Evolutionary conservation across 108 stramenopile genomes (phyloP), one percentile per base, ranked within the genome.

Genomic region (Cyclotella baltica): DNA sequence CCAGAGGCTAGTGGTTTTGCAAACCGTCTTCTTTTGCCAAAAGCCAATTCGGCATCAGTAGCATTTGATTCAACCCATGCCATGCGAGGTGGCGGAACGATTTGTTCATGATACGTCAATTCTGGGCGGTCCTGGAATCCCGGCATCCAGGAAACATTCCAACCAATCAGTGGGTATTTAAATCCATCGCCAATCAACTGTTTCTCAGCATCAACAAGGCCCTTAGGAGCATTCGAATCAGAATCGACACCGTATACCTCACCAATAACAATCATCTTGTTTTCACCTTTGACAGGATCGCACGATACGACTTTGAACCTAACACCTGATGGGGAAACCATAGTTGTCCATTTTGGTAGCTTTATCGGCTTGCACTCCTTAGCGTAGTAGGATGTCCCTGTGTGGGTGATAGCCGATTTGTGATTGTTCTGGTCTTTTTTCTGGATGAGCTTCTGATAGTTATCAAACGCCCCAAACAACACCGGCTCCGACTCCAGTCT

Each of bases 401-500:
- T 61, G 3, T 61, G 59, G 13, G 29, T 61, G 11, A 61, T 61
- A 19, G 59, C 11, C 6, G 59, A 61, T 31, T 61, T 61, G 33
- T 34, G 31, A 6, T 3, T 28, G 30, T 16, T 30, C 29, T 61
- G 59, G 30, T 34, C 59, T 20, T 61, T 61, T 11, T 16, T 61
- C 6, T 30, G 59, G 8, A 30, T 33, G 4, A 61, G 3, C 33
- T 31, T 28, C 5, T 61, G 59, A 34, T 61, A 34, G 20, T 61
- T 61, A 20, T 61, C 29, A 34, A 33, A 61, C 5, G 59, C 59
- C 25, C 29, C 59, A 11, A 34, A 33, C 13, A 61, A 15, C 13
- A 25, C n/a, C 6, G 53, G 53, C n/a, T 55, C 53, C 6, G 6
- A 13, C 11, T 61, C 29, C 13, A 61, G 10, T 61, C 29, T 28